Evolutionary conservation across 2,329 filamentous ascomycete genomes (phyloP).

Genomic region (Trichoderma guizhouense): DNA sequence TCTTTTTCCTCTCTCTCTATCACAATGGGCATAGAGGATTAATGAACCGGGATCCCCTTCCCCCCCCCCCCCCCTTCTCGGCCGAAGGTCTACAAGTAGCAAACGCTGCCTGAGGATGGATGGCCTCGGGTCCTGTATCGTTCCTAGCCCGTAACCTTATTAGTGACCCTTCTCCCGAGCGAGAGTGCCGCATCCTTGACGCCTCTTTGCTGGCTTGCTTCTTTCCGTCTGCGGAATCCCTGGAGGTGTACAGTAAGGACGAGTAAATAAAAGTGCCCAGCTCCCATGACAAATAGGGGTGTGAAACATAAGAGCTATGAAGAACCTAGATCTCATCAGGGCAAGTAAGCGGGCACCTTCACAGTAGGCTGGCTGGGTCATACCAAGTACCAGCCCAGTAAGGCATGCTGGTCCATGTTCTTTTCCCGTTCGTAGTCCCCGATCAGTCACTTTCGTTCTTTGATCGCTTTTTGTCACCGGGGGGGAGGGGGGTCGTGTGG

Average conservation of each 20-base stretch:
- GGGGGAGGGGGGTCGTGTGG: background rate
- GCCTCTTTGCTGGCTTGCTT: background rate
- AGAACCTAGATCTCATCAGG: background rate
- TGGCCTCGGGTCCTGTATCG: background rate
- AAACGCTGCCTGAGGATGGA: background rate
- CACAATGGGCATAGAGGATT: background rate
- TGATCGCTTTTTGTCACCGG: background rate
- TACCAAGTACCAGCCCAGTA: background rate
- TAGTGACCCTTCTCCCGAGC: background rate
- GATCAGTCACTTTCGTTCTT: background rate
- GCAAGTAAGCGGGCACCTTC: conserved; percentile 8
- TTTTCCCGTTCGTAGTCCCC: background rate
- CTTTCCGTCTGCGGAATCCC: background rate
- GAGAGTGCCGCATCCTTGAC: background rate
- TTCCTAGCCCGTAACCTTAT: background rate
- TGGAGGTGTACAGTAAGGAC: background rate
- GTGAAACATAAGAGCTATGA: background rate
- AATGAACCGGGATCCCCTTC: background rate
- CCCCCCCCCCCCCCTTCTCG: background rate
- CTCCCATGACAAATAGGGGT: background rate
- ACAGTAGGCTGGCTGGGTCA: no score
- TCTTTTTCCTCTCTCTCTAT: background rate
- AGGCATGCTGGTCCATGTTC: background rate
- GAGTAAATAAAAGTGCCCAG: background rate
- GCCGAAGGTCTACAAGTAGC: background rate